Conservation (phyloP, 2,329 filamentous ascomycete genomes). For the Monilinia fructicola region DNA sequence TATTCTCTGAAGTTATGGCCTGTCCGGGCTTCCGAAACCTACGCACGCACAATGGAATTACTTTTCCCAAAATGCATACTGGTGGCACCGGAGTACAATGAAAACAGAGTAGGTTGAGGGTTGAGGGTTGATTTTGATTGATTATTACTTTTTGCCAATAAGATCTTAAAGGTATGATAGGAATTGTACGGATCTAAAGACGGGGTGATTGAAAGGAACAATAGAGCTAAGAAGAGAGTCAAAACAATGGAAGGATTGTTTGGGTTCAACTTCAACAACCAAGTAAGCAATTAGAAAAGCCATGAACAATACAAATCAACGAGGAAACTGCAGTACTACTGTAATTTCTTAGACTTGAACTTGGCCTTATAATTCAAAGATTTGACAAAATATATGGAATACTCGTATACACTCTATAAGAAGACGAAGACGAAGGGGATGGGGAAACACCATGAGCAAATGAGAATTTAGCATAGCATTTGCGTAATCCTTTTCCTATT, state of each 20-base stretch:
- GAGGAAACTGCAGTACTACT: not conserved
- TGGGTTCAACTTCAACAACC: not conserved
- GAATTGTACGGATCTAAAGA: not conserved
- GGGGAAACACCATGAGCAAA: not conserved
- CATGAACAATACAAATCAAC: not conserved
- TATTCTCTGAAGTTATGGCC: slow-evolving; percentile 3
- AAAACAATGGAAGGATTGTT: not conserved
- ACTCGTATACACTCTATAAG: too few species aligned
- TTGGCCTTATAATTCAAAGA: not conserved
- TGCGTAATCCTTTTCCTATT: not conserved
- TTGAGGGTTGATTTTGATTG: not conserved
- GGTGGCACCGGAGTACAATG: not conserved
- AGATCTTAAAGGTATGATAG: not conserved
- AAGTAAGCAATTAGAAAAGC: slow-evolving; percentile 5
- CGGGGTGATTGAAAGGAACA: not conserved
- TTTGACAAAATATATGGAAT: not conserved
- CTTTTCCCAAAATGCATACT: not conserved
- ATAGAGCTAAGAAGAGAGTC: not conserved
- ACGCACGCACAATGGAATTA: slow-evolving; percentile 2
- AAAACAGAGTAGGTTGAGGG: not conserved
- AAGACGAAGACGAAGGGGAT: not conserved
- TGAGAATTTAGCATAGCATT: not conserved
- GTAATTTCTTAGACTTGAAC: not conserved
- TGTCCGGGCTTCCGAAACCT: not conserved
- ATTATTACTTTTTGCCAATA: not conserved